Conservation (phyloP, 169 alveolate species). For the Eimeria sp. region DNA sequence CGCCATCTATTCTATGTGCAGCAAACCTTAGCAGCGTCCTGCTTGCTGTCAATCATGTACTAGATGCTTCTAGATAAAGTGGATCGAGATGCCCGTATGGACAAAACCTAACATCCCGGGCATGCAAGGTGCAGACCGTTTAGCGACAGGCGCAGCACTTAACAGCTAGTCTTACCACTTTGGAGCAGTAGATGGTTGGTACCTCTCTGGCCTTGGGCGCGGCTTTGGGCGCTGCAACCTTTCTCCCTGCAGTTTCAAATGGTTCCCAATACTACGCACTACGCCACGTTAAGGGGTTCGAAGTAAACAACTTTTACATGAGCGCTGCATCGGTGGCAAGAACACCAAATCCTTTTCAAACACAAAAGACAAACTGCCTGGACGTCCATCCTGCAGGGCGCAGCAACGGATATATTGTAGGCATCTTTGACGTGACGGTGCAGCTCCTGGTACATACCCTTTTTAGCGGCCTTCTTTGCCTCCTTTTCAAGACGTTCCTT, state of each 20-base stretch:
- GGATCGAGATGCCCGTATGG: too few species aligned
- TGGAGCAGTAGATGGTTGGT: constrained; percentile 63
- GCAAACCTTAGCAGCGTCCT: background rate
- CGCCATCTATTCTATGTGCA: background rate
- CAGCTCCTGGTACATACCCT: constrained; percentile 39
- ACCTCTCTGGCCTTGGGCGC: constrained; percentile 58
- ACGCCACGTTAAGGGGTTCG: background rate
- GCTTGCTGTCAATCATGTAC: background rate
- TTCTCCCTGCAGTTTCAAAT: constrained; percentile 46
- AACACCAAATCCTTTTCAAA: background rate
- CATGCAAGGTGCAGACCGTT: background rate
- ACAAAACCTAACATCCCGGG: too few species aligned
- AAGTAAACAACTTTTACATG: background rate
- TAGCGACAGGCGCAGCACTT: background rate
- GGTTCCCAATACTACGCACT: background rate
- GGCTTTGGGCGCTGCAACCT: constrained; percentile 66
- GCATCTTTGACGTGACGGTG: background rate
- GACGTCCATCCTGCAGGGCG: background rate
- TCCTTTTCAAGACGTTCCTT: constrained; percentile 50
- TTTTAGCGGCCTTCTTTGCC: constrained; percentile 62
- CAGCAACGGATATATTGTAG: background rate
- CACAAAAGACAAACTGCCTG: background rate
- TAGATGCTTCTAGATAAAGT: background rate
- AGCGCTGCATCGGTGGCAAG: background rate
- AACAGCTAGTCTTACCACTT: constrained; percentile 29